Evolutionary conservation across 768 basidiomycete genomes (phyloP), one percentile per base, ranked within the genome.

Genomic region (Lactifluus piperatus): DNA sequence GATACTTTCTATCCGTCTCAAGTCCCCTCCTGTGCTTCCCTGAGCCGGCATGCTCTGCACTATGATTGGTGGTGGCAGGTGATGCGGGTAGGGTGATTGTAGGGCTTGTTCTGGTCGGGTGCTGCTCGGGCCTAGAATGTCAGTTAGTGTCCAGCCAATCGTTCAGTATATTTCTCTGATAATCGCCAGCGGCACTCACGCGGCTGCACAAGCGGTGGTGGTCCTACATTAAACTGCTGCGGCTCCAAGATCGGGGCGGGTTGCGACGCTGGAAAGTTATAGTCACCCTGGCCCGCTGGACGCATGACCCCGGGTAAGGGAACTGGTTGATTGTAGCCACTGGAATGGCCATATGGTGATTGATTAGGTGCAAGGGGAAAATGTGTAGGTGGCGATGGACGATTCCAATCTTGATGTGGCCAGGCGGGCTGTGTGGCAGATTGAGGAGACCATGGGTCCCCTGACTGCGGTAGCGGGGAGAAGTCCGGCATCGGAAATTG

Each of bases 181-280:
- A 47, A 36, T 24, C 37, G 29, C n/a, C 48, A 2, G 41, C 26
- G 18, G 32, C 11, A 60, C 59, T 56, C 49, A 60, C 59, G 49
- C 36, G 59, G 27, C 22, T 51, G 49, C 2, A 27, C 29, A n/a
- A 54, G 49, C 20, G 59, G 59, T 22, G 58, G 47, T 10, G 43
- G 27, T 36, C 49, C 59, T 1, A 49, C 54, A 41, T 34, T 45
- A 10, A 46, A 36, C 24, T 51, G 59, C 13, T 60, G 54, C 5
- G 54, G 43, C 27, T 45, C 58, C 34, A 56, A 46, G 0, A 55
- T 20, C 32, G 54, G 29, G 27, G 58, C 27, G 11, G 34, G 7
- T 8, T 56, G 54, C 16, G 49, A 29, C 49, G 34, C 46, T 18
- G 59, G 1, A 20, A 24, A 51, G 10, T 43, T 27, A 8, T 56